Evolutionary conservation across 305 asterid species (phyloP).

Genomic region (Caryopteris hybrid): DNA sequence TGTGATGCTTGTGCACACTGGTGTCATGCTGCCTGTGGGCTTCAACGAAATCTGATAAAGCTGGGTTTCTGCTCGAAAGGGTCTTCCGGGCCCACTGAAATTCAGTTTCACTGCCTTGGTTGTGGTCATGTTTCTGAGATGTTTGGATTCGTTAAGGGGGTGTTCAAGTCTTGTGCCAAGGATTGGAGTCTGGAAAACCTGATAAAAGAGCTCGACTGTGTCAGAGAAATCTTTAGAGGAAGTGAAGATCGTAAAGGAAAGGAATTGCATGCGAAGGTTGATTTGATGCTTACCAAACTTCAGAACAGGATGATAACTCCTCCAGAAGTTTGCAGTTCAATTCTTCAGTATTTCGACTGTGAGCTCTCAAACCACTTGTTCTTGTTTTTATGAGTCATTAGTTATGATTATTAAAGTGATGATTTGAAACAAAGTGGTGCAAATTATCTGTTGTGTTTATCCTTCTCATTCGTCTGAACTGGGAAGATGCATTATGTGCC

Average conservation of each 20-base stretch:
- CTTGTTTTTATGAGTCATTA: background rate
- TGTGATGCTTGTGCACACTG: slow-evolving; percentile 95
- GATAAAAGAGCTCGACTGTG: slow-evolving; percentile 86
- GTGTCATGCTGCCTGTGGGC: slow-evolving; percentile 93
- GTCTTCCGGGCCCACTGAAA: slow-evolving; percentile 64
- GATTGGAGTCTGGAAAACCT: slow-evolving; percentile 70
- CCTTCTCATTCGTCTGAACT: background rate
- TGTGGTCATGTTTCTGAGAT: slow-evolving; percentile 92
- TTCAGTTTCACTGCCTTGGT: slow-evolving; percentile 90
- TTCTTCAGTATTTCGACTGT: slow-evolving; percentile 76
- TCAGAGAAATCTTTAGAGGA: slow-evolving; percentile 58
- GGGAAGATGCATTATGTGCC: background rate
- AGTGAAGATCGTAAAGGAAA: slow-evolving; percentile 85
- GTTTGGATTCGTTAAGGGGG: slow-evolving; percentile 97
- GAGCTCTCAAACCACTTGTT: slow-evolving; percentile 35
- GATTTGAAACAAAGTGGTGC: background rate
- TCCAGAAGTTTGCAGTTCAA: slow-evolving; percentile 62
- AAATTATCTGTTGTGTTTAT: background rate
- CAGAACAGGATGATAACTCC: slow-evolving; percentile 60
- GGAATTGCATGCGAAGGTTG: slow-evolving; percentile 67
- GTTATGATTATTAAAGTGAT: slow-evolving; percentile 1
- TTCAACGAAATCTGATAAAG: slow-evolving; percentile 57
- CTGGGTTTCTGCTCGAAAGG: slow-evolving; percentile 72
- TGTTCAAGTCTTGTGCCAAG: slow-evolving; percentile 66
- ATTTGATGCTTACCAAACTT: slow-evolving; percentile 62